Evolutionary conservation across 2,329 filamentous ascomycete genomes (phyloP), one percentile per base, ranked within the genome.

Genomic region (Chrysoporthe deuterocubensis): DNA sequence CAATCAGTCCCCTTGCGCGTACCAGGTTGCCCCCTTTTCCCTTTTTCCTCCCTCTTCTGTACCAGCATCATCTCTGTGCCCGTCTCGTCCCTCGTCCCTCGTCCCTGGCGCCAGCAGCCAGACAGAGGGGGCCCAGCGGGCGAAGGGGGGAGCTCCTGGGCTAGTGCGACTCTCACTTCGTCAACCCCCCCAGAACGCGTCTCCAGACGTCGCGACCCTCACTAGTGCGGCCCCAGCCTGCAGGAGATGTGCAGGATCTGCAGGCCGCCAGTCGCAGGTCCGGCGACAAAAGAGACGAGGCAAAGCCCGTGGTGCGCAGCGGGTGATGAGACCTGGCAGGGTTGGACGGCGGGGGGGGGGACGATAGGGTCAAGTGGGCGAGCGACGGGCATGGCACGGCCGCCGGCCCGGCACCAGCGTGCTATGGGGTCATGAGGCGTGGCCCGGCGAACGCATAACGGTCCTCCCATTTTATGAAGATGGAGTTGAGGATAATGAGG

Each of bases 401-500:
- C 26, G 26, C 26, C 26, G 26, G 26, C 26, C 26, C 26, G 26
- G 26, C 26, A 26, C 26, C 26, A 26, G 26, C 26, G 26, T 26
- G 26, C 26, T 26, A 26, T 26, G 26, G 26, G 26, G 26, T 26
- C 26, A 26, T 26, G 26, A 26, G 26, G 26, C 26, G 26, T 26
- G 26, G 26, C 26, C 26, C 26, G 26, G 26, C 26, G 26, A 26
- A 26, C 26, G 26, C 26, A 26, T 26, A 26, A 26, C 26, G 52
- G 57, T 46, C 48, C 44, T 43, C n/a, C n/a, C 43, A 54, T 26
- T 58, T 57, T 37, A 58, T 54, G 57, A 60, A 44, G 64, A 63
- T 58, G 60, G 62, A 50, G 43, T 67, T 59, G 66, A 62, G 56
- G 48, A 57, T 43, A 57, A 57, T 64, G 50, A 69, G 50, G 59